Conservation (phyloP, 1,139 yeast genomes). For the Sugiyamaella xylanicola region DNA sequence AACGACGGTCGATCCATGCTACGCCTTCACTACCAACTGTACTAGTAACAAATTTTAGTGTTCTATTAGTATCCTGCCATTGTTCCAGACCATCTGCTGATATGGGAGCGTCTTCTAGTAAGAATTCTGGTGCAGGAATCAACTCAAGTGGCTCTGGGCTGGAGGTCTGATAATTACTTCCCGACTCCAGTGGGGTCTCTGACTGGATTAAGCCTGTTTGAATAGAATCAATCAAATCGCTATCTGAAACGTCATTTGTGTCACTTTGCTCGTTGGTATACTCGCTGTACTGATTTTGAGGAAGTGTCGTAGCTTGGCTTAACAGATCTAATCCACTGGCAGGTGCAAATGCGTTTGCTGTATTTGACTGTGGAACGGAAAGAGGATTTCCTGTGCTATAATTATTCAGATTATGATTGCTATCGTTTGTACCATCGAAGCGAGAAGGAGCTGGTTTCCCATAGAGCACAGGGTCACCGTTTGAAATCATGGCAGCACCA, state of each 20-base stretch:
- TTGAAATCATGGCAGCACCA: too few species aligned
- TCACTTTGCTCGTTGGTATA: too few species aligned
- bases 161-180: neutral
- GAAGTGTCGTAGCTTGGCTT: constrained; percentile 1
- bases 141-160: neutral
- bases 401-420: neutral
- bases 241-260: neutral
- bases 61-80: constrained; percentile 43
- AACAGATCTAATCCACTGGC: constrained; percentile 1
- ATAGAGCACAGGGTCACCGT: too few species aligned
- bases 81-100: constrained; percentile 37
- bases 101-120: constrained; percentile 38
- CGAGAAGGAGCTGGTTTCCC: too few species aligned
- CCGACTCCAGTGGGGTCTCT: neutral
- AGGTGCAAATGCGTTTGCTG: neutral
- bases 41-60: constrained; percentile 47
- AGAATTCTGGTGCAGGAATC: constrained; percentile 15
- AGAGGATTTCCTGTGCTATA: neutral
- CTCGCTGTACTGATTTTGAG: neutral
- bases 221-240: neutral
- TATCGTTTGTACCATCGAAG: neutral
- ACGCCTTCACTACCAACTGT: constrained; percentile 47
- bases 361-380: neutral
- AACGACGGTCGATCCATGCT: constrained; percentile 45
- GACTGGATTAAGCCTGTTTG: neutral